Evolutionary conservation across 768 basidiomycete species (phyloP).

Genomic region (Lepiota venenata): DNA sequence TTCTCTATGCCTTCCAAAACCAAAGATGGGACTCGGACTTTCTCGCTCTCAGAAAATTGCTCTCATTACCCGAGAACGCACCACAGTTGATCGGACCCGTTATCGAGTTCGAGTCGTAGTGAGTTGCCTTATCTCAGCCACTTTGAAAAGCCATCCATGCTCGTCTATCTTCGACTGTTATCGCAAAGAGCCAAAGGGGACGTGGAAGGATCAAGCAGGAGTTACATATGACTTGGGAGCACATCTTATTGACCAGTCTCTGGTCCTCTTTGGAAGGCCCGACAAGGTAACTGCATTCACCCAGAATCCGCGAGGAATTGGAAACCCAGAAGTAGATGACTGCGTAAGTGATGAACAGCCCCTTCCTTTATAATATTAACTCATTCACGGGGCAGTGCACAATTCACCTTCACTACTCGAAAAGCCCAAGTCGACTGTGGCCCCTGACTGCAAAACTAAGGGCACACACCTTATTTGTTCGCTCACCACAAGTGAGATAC

Average conservation of each 20-base stretch:
- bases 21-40: slow-evolving; percentile 80
- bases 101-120: slow-evolving; percentile 77
- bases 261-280: slow-evolving; percentile 76
- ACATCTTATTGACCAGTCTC: slow-evolving; percentile 77
- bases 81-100: slow-evolving; percentile 57
- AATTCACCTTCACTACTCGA: slow-evolving; percentile 48
- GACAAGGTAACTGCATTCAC: slow-evolving; percentile 63
- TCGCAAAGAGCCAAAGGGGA: slow-evolving; percentile 57
- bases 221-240: slow-evolving; percentile 76
- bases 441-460: slow-evolving; percentile 67
- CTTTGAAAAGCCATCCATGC: background rate
- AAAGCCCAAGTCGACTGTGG: slow-evolving; percentile 34
- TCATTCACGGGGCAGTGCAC: slow-evolving; percentile 37
- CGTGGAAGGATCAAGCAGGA: slow-evolving; percentile 80
- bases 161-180: slow-evolving; percentile 67
- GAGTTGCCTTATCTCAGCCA: slow-evolving; percentile 18
- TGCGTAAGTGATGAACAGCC: slow-evolving; percentile 34
- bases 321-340: slow-evolving; percentile 64
- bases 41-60: slow-evolving; percentile 56
- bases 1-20: slow-evolving; percentile 73
- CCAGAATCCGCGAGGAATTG: slow-evolving; percentile 66
- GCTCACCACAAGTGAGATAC: slow-evolving; percentile 66
- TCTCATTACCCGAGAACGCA: slow-evolving; percentile 49
- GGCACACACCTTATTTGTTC: slow-evolving; percentile 66
- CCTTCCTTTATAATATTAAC: background rate